Percentiles rank a stretch among this genome's conserved stretches.
Evolutionary conservation across 2,329 filamentous ascomycete genomes (phyloP).

Genomic region (Epicoccum sorghinum): DNA sequence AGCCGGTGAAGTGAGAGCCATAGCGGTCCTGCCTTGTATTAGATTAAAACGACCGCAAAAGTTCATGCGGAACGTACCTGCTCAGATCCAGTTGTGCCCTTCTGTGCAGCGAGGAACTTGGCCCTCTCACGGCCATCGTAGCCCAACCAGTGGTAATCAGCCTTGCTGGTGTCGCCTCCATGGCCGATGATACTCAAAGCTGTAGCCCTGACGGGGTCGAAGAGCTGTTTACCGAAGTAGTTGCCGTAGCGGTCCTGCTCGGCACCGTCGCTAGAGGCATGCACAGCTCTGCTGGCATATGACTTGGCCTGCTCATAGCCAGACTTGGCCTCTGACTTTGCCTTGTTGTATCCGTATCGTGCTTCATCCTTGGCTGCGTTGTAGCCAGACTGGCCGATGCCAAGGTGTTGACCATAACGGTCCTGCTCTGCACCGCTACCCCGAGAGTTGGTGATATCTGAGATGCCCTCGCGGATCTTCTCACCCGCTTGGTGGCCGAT

Average conservation of each 20-base stretch:
- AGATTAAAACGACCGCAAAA: background rate
- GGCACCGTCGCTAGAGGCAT: conserved; percentile 33
- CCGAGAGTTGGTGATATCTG: conserved; percentile 25
- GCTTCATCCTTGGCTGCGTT: conserved; percentile 30
- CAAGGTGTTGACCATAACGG: conserved; percentile 36
- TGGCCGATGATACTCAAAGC: conserved; percentile 29
- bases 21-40: conserved; percentile 33
- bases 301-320: conserved; percentile 28
- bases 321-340: conserved; percentile 27
- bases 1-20: conserved; percentile 34
- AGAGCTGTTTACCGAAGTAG: conserved; percentile 37
- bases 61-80: conserved; percentile 32
- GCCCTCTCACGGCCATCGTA: conserved; percentile 40
- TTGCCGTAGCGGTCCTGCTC: conserved; percentile 41
- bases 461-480: conserved; percentile 28
- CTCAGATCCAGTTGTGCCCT: conserved; percentile 40
- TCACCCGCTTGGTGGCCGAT: conserved; percentile 28
- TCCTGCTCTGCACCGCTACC: conserved; percentile 44
- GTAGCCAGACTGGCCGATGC: conserved; percentile 20
- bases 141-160: conserved; percentile 37
- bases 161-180: conserved; percentile 32
- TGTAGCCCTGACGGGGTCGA: conserved; percentile 33
- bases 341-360: conserved; percentile 27
- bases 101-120: conserved; percentile 32
- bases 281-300: conserved; percentile 20